These are phyloP conservation scores for Pseudogymnoascus sp. DNA, from an alignment of 2,329 filamentous ascomycete species.

Conservation along the genomic window DNA sequence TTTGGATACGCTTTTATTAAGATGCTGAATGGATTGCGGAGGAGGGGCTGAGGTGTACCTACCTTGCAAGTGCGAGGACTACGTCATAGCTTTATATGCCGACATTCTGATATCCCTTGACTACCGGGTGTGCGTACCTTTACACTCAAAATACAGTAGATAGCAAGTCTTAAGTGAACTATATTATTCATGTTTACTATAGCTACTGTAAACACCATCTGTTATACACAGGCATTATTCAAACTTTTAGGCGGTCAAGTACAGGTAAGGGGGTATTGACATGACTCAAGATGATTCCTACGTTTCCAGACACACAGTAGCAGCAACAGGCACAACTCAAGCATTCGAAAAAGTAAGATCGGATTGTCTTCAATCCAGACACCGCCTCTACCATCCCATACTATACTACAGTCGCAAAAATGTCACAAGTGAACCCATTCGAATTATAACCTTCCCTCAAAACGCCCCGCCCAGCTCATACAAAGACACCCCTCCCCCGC, in stretches of 20 bases:
- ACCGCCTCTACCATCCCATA: neutral
- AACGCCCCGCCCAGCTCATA: neutral
- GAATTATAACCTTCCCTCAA: neutral
- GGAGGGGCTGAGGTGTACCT: neutral
- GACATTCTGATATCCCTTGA: neutral
- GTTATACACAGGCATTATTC: neutral
- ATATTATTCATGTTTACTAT: neutral
- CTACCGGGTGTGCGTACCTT: neutral
- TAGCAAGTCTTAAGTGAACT: neutral
- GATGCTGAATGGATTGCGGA: neutral
- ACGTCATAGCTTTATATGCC: neutral
- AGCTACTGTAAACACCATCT: neutral
- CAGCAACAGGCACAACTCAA: neutral
- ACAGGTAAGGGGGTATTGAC: neutral
- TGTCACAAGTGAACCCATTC: neutral
- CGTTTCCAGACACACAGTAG: neutral
- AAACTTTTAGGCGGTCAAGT: neutral
- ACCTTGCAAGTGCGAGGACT: neutral
- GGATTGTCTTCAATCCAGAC: neutral
- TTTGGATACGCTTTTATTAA: neutral
- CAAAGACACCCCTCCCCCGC: neutral
- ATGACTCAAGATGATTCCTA: neutral
- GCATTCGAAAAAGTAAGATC: neutral
- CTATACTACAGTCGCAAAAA: neutral
- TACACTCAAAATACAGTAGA: neutral